Conservation (phyloP, 2,329 filamentous ascomycete genomes). For the Neonectria ditissima region DNA sequence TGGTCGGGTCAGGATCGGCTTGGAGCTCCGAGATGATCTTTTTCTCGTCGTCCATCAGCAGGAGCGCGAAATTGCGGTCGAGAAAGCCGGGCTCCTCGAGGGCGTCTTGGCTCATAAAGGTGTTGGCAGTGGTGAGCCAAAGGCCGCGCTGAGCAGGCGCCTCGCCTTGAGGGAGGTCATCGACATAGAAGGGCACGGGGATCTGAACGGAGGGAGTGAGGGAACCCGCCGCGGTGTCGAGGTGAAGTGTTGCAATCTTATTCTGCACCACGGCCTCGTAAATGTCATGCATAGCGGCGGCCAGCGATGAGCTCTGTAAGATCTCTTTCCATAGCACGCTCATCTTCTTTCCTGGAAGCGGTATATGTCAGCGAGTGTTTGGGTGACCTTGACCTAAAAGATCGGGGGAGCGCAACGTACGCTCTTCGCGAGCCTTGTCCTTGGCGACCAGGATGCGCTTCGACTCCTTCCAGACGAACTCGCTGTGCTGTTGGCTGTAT, state of each 20-base stretch:
- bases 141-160: conserved; percentile 79
- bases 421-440: conserved; percentile 81
- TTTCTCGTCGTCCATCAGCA: conserved; percentile 86
- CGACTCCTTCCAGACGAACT: conserved; percentile 93
- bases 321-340: conserved; percentile 77
- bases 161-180: conserved; percentile 76
- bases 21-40: conserved; percentile 80
- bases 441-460: conserved; percentile 85
- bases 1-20: conserved; percentile 79
- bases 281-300: conserved; percentile 83
- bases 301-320: conserved; percentile 79
- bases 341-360: conserved; percentile 65
- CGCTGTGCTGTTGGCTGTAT: conserved; percentile 88
- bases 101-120: conserved; percentile 76
- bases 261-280: conserved; percentile 85
- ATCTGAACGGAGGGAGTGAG: conserved; percentile 74
- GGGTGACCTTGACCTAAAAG: too few relatives aligned
- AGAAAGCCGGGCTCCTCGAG: conserved; percentile 75
- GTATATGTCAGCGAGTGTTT: conserved; percentile 28
- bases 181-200: conserved; percentile 74
- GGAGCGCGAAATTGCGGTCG: conserved; percentile 86
- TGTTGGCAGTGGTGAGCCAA: conserved; percentile 89
- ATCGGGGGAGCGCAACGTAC: conserved; percentile 51
- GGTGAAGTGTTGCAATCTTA: conserved; percentile 85
- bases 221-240: conserved; percentile 71